phyloP scores from a whole-genome alignment of 768 basidiomycete genomes.

The Boletus edulis region DNA sequence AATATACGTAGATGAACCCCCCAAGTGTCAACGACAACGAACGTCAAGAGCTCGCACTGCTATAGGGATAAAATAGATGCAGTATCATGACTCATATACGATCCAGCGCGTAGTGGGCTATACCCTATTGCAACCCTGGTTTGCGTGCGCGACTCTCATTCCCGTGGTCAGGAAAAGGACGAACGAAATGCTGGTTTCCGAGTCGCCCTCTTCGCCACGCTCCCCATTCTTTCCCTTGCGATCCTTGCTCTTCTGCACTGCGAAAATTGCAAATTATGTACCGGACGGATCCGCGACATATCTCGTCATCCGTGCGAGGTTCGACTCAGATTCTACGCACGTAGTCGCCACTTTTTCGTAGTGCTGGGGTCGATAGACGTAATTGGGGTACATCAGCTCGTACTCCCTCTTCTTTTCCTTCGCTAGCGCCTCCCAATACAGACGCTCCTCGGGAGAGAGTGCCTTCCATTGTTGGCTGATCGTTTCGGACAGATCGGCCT shows the following conservation, averaged over 20 bases:
- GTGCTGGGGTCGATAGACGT: conserved; percentile 70
- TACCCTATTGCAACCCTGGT: no score
- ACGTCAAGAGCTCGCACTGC: no score
- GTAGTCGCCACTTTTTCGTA: no score
- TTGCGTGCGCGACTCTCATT: no score
- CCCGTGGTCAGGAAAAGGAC: conserved; percentile 30
- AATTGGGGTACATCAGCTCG: conserved; percentile 69
- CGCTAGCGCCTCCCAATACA: conserved; percentile 73
- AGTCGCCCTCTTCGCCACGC: conserved; percentile 40
- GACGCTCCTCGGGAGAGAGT: conserved; percentile 60
- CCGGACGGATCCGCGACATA: no score
- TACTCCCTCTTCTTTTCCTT: conserved; percentile 82
- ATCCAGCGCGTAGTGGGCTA: no score
- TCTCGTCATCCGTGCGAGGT: conserved; percentile 17
- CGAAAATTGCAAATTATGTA: no score
- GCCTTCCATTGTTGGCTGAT: conserved; percentile 82
- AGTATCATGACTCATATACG: no score
- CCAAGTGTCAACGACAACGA: no score
- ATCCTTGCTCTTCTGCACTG: conserved; percentile 36
- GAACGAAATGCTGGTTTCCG: conserved; percentile 52
- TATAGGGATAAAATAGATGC: no score
- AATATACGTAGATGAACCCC: no score
- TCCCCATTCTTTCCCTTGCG: conserved; percentile 48
- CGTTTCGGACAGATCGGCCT: conserved; percentile 77
- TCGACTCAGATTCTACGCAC: no score